phyloP scores from a whole-genome alignment of 2,329 filamentous ascomycete genomes.

The Pseudogymnoascus destructans region DNA sequence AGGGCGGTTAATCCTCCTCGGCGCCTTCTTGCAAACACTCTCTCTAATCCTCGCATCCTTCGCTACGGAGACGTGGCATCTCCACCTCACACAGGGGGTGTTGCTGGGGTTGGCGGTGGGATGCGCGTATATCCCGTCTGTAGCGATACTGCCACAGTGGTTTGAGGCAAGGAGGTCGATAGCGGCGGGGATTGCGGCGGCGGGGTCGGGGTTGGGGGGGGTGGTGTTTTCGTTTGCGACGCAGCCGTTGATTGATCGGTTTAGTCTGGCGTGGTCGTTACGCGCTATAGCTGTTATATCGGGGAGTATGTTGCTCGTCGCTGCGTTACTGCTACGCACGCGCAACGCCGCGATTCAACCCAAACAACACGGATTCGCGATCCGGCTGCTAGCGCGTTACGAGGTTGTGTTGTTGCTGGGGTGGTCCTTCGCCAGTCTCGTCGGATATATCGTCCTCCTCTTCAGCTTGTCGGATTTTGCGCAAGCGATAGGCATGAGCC shows the following conservation, averaged over 20 bases:
- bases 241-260: constrained; percentile 36
- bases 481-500: constrained; percentile 30
- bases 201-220: constrained; percentile 41
- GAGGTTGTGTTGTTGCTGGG: constrained; percentile 28
- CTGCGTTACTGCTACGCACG: constrained; percentile 11
- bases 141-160: constrained; percentile 45
- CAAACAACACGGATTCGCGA: constrained; percentile 12
- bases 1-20: constrained; percentile 36
- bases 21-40: constrained; percentile 34
- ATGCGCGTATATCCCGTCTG: constrained; percentile 41
- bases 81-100: constrained; percentile 46
- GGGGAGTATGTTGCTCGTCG: constrained; percentile 14
- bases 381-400: constrained; percentile 26
- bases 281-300: constrained; percentile 27
- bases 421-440: constrained; percentile 33
- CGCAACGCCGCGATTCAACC: constrained; percentile 16
- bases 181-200: constrained; percentile 41
- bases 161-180: constrained; percentile 40
- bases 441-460: constrained; percentile 36
- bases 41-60: constrained; percentile 41
- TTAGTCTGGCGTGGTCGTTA: constrained; percentile 41
- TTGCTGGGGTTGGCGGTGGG: constrained; percentile 50
- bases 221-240: constrained; percentile 37
- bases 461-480: constrained; percentile 36
- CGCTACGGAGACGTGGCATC: constrained; percentile 41